These are phyloP conservation scores for Sporormia fimetaria DNA, from an alignment of 495 filamentous ascomycete species.

Conservation along the genomic window DNA sequence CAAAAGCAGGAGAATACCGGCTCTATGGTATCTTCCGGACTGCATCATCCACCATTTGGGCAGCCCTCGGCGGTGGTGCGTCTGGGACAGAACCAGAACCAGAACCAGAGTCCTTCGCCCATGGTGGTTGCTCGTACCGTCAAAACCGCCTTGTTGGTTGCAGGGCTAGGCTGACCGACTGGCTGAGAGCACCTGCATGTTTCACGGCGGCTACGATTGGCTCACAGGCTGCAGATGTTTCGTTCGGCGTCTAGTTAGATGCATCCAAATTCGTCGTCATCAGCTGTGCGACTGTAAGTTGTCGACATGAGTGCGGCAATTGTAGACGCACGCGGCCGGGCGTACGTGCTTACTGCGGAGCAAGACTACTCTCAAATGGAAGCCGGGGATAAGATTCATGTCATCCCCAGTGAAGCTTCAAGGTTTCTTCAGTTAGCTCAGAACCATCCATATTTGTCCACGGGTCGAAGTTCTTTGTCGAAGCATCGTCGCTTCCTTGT, in stretches of 20 bases:
- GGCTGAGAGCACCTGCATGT: slow-evolving; percentile 7
- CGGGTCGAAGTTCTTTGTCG: not conserved
- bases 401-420: no score
- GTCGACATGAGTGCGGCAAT: slow-evolving; percentile 6
- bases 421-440: no score
- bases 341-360: slow-evolving; percentile 10
- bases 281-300: slow-evolving; percentile 16
- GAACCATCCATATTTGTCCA: not conserved
- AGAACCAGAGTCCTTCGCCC: no score
- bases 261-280: slow-evolving; percentile 6
- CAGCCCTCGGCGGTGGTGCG: no score
- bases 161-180: slow-evolving; percentile 14
- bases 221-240: slow-evolving; percentile 22
- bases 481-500: no score
- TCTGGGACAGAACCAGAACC: no score
- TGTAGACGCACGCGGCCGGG: slow-evolving; percentile 10
- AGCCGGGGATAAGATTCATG: no score
- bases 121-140: no score
- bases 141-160: no score
- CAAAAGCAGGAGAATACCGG: no score
- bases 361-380: not conserved
- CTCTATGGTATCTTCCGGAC: no score
- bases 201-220: slow-evolving; percentile 22
- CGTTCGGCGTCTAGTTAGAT: slow-evolving; percentile 10
- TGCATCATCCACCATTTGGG: no score